Base-by-base conservation (phyloP, 2,329 filamentous ascomycete species). In the Botryosphaeria dothidea region DNA sequence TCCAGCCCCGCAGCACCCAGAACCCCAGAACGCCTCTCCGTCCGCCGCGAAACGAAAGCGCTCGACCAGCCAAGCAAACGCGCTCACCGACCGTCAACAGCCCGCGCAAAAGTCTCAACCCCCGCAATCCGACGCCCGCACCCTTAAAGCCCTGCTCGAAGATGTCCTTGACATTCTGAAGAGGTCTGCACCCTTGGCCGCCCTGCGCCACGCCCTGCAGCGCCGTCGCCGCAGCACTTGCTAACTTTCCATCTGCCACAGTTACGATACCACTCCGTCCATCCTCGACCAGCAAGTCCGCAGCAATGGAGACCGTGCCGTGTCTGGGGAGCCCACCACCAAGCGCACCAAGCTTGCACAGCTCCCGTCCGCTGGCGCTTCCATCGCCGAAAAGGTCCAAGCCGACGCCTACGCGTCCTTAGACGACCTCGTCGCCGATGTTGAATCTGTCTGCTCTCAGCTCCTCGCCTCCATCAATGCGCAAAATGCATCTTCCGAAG, bases 321-420 rank as follows among this genome's bases (percentile, higher is more conserved):
- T 70, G 5, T 75, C 78, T 29, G 73, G 75, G 34, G 79, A 81
- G 66, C 79, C 79, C 49, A 75, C 78, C 25, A 69, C 74, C 29
- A 84, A 84, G 71, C 81, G 81, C 67, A 72, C 79, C 34, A 81
- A 80, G 68, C 68, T 81, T 43, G 75, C 78, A 13, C 73, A 78
- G 6, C 34, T 45, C 17, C 48, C 61, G 13, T 19, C 29, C 11
- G 68, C 70, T 11, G 60, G 71, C 43, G 68, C 68, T 41, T 78
- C 73, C 9, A 81, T 84, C 36, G 69, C 75, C 4, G 72, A 68
- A 31, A 77, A 78, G 63, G 69, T 83, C 21, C 68, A 75, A 34
- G 70, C 71, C 43, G 73, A 75, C 45, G 70, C 71, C 1, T 84
- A 84, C 69, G 64, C 71, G 4, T 75, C 77, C 7, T 70, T 83